Evolutionary conservation across 2,329 filamentous ascomycete species (phyloP).

Genomic region (Chrysosphaeria jannelii): DNA sequence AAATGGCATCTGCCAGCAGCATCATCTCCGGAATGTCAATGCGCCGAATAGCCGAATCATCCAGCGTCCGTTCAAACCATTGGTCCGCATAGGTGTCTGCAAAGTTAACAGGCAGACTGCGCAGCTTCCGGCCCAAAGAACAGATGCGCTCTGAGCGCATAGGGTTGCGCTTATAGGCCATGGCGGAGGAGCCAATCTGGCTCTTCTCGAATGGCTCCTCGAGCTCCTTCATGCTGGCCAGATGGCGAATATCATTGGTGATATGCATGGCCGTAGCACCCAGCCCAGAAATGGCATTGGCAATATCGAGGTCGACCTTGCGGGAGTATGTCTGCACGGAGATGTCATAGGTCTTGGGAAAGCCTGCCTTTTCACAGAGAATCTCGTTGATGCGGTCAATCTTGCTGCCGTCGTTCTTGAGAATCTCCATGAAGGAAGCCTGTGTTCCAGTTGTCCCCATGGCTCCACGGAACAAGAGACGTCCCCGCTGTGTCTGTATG

Average conservation of each 20-base stretch:
- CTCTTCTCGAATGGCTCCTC: constrained; percentile 60
- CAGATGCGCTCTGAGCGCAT: constrained; percentile 19
- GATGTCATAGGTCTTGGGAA: constrained; percentile 22
- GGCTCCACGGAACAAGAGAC: constrained; percentile 45
- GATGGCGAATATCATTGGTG: constrained; percentile 27
- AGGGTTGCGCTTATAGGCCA: constrained; percentile 19
- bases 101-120: constrained; percentile 12
- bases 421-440: constrained; percentile 14
- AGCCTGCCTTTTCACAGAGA: constrained; percentile 23
- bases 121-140: constrained; percentile 12
- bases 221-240: constrained; percentile 33
- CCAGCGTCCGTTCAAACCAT: constrained; percentile 47
- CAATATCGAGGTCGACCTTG: constrained; percentile 57
- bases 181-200: constrained; percentile 41
- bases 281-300: constrained; percentile 51
- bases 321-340: constrained; percentile 31
- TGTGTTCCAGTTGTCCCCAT: constrained; percentile 12
- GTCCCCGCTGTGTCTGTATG: constrained; percentile 35
- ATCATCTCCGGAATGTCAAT: constrained; percentile 36
- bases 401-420: constrained; percentile 17
- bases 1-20: constrained; percentile 35
- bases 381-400: constrained; percentile 22
- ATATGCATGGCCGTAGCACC: constrained; percentile 56
- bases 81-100: constrained; percentile 39
- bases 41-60: constrained; percentile 40